These are phyloP conservation scores for Zygnema cylindricum DNA, from an alignment of 139 green algal genomes.

Conservation along the genomic window DNA sequence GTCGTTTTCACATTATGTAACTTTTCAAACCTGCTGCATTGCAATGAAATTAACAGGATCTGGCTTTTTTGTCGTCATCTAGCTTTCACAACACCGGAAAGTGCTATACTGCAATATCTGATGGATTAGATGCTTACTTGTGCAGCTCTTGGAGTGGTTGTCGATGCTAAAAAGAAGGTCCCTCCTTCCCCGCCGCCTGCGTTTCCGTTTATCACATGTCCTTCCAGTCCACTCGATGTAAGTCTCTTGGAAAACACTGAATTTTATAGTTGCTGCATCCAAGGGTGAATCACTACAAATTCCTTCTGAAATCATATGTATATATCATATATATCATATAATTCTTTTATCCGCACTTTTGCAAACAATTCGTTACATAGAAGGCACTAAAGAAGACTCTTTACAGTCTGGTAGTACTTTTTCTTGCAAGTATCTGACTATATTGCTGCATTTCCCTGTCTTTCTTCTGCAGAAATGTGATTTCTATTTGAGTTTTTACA, in stretches of 20 bases:
- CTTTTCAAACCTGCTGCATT: neutral
- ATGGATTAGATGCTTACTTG: too few relatives aligned
- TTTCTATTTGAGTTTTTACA: too few relatives aligned
- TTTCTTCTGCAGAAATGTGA: too few relatives aligned
- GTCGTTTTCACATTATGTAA: neutral
- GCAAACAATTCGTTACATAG: too few relatives aligned
- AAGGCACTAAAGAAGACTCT: too few relatives aligned
- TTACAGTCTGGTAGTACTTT: neutral
- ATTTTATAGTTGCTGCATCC: neutral
- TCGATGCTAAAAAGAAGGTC: neutral
- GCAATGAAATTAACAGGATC: neutral
- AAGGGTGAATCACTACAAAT: neutral
- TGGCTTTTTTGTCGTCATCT: neutral
- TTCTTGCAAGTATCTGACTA: neutral
- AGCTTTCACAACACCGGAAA: neutral
- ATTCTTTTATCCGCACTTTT: too few relatives aligned
- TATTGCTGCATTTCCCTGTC: too few relatives aligned
- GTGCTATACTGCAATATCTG: neutral
- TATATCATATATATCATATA: neutral
- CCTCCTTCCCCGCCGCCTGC: neutral
- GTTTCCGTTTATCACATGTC: neutral
- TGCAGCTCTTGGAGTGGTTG: neutral
- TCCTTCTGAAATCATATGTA: too few relatives aligned
- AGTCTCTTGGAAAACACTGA: neutral
- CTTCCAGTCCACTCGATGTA: neutral